Evolutionary conservation across 495 filamentous ascomycete species (phyloP).

Genomic region (Daldinia loculata): DNA sequence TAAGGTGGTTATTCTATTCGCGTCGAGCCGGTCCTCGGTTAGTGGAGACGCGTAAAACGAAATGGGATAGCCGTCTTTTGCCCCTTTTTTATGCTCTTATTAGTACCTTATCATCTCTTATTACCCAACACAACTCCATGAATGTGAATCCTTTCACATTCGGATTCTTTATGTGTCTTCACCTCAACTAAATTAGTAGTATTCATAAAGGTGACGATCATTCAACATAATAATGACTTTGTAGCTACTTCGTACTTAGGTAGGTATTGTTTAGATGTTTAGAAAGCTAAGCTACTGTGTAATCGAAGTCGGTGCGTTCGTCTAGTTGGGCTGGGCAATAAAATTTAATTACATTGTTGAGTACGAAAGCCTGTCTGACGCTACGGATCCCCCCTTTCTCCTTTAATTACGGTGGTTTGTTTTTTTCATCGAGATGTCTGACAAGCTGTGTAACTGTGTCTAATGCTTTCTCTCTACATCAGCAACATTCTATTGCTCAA

Average conservation of each 20-base stretch:
- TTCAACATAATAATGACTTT: background rate
- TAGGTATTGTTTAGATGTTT: background rate
- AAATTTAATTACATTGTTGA: conserved; percentile 34
- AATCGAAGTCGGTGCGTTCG: conserved; percentile 2
- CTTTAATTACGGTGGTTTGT: conserved; percentile 4
- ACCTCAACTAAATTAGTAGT: background rate
- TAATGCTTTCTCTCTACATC: conserved; percentile 5
- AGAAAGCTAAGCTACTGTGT: background rate
- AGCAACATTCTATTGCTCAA: conserved; percentile 11
- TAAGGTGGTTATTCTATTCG: conserved; percentile 21
- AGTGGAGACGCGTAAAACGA: conserved; percentile 37
- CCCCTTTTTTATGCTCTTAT: conserved; percentile 20
- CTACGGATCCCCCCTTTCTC: conserved; percentile 8
- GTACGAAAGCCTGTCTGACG: background rate
- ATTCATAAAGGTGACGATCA: background rate
- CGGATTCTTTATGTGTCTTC: background rate
- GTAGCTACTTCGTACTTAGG: background rate
- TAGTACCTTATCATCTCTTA: background rate
- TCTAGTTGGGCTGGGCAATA: conserved; percentile 34
- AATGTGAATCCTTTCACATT: background rate
- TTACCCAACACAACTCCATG: background rate
- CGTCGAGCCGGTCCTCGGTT: conserved; percentile 34
- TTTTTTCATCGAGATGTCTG: conserved; percentile 9
- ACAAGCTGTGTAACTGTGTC: background rate
- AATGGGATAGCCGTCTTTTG: background rate